These are phyloP conservation scores for Emmonsiellopsis sp. DNA, from an alignment of 2,329 filamentous ascomycete genomes.

Conservation along the genomic window DNA sequence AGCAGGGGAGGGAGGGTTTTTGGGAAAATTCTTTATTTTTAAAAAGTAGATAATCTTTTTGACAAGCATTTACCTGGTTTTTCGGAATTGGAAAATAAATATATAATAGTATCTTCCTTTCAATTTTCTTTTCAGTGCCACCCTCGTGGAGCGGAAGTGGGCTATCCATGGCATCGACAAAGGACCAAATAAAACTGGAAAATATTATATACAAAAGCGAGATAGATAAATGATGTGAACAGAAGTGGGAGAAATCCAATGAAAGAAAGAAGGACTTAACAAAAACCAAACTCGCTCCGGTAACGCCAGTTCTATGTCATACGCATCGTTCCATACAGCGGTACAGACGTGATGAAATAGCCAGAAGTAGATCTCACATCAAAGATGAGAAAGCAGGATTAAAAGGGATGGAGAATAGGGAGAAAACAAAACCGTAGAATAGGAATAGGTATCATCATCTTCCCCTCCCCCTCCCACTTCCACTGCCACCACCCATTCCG, in stretches of 20 bases:
- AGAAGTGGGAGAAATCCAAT: background rate
- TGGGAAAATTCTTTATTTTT: no score
- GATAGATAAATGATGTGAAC: background rate
- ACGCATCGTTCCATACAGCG: background rate
- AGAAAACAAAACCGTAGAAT: conserved; percentile 13
- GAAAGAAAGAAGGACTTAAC: background rate
- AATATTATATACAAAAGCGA: background rate
- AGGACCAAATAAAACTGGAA: no score
- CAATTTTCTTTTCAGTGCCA: no score
- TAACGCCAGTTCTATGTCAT: conserved; percentile 3
- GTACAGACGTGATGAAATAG: background rate
- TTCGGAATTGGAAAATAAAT: no score
- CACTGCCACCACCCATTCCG: conserved; percentile 30
- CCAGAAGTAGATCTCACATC: background rate
- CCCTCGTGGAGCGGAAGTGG: no score
- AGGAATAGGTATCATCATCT: conserved; percentile 10
- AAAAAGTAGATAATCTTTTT: no score
- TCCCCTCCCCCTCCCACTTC: conserved; percentile 16
- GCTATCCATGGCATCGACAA: no score
- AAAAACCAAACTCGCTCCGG: background rate
- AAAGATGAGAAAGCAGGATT: conserved; percentile 2
- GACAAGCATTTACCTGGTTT: no score
- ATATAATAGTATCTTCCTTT: no score
- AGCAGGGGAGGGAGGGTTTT: no score
- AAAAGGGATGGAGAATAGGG: conserved; percentile 7